Evolutionary conservation across 148 eudicot genomes (phyloP), one percentile per base, ranked within the genome.

Genomic region (Nyssa sinensis): DNA sequence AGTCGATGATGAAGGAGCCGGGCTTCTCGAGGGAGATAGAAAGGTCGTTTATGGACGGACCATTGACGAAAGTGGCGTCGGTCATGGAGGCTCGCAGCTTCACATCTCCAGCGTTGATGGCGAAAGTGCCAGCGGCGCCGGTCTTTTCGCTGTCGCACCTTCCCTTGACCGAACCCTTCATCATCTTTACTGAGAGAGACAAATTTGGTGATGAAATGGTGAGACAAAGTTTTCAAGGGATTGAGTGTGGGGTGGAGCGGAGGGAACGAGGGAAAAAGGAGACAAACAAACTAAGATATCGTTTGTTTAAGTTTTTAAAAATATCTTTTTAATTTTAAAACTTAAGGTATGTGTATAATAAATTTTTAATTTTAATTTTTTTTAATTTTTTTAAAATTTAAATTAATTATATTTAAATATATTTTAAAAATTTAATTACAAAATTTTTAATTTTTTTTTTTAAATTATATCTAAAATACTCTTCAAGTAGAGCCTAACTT

Each of bases 1-100:
- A 88, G 74, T 90, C 88, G 75, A 90, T 33, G 71, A 66, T 37
- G 69, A 88, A 90, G 28, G 88, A 81, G 53, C 80, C 83, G 6
- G 91, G 94, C 66, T 90, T 90, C 64, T 84, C 90, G 44, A 88
- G 62, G 34, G 87, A 79, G 62, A 90, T 72, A 31, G 78, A 69
- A 39, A 85, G 85, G 77, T 81, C 85, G 33, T 71, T 74, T 11
- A 90, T 63, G 72, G 72, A 66, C 49, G 86, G 76, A 55, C 82
- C 85, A 0, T 62, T 70, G 58, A 55, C 64, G 77, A 84, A 66
- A 61, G 84, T 82, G 74, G 86, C 84, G 72, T 86, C 90, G 47
- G 87, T 78, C 62, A 85, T 25, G 60, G 88, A 49, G 37, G 88
- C 85, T 10, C 79, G 74, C 39, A 88, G 79, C 60, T 80, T 86